Evolutionary conservation across 352 stramenopile genomes (phyloP), one percentile per base, ranked within the genome.

Genomic region (Phytophthora sansomeana): DNA sequence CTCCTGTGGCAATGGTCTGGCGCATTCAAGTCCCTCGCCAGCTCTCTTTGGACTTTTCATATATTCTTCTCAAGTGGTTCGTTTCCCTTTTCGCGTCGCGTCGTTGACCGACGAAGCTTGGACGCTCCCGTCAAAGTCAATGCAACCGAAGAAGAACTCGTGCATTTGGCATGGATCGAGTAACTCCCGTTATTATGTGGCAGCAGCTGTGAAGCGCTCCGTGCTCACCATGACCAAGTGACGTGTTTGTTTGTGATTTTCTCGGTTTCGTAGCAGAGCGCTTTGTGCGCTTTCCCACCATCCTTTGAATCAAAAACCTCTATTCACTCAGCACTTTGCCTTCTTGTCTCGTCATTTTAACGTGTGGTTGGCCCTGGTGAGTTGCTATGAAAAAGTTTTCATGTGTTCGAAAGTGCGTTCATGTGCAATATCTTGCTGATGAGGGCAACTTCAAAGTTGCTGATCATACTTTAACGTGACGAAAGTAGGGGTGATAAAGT

Each of bases 171-270:
- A 54, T 69, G 46, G 48, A 70, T 39, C 44, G 59, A 74, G 41
- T 28, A 35, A 62, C 55, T 69, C 63, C 62, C 54, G 62, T 32
- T 66, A 67, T 70, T 67, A 63, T 67, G 50, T 70, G 55, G 66
- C 54, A 74, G 66, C 66, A 60, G 66, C 66, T 74, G 48, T 59
- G 43, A 66, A 74, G 54, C 60, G 60, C 60, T 74, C 60, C 66
- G 41, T 69, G 33, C 48, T 69, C 64, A 60, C 51, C 58, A 63
- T 64, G 58, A 35, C 49, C 19, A 53, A 58, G 51, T 55, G 55
- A 32, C 49, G 32, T 72, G 56, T n/a, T n/a, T 47, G 38, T 44
- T 53, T 60, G 30, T 42, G 49, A 54, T 67, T 67, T 38, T 42
- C 17, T 39, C 16, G 8, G 13, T 33, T 51, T n/a, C 33, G n/a